Conservation (phyloP, 805 yeast species). For the Danielia oregonensis region DNA sequence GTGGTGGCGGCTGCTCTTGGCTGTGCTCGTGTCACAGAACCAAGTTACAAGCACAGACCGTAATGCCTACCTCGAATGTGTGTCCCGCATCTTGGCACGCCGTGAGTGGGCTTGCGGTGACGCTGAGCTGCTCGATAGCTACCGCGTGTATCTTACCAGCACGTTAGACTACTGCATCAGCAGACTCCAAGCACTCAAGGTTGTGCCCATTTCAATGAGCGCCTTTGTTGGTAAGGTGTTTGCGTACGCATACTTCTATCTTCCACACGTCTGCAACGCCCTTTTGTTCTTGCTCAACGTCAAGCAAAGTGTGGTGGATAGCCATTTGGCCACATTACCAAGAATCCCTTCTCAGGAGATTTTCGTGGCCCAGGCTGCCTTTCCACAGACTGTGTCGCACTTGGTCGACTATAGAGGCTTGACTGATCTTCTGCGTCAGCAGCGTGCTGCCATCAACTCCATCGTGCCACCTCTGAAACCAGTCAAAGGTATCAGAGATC, state of each 20-base stretch:
- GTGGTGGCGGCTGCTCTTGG: constrained; percentile 55
- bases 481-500: constrained; percentile 49
- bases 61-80: constrained; percentile 51
- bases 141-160: constrained; percentile 36
- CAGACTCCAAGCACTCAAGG: constrained; percentile 44
- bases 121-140: constrained; percentile 21
- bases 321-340: constrained; percentile 7
- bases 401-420: constrained; percentile 32
- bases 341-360: constrained; percentile 1
- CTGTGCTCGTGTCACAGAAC: constrained; percentile 14
- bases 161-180: constrained; percentile 53
- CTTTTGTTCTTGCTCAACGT: constrained; percentile 54
- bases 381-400: constrained; percentile 29
- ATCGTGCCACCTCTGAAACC: constrained; percentile 40
- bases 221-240: constrained; percentile 71
- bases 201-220: constrained; percentile 50
- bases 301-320: constrained; percentile 43
- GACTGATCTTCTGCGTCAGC: constrained; percentile 25
- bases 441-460: constrained; percentile 29
- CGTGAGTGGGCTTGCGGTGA: constrained; percentile 41
- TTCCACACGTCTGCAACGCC: constrained; percentile 55
- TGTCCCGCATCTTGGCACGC: constrained; percentile 47
- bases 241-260: constrained; percentile 56
- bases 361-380: constrained; percentile 10
- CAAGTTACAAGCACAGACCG: constrained; percentile 44